phyloP scores from a whole-genome alignment of 2,329 filamentous ascomycete species.

The Epichloe sibirici region DNA sequence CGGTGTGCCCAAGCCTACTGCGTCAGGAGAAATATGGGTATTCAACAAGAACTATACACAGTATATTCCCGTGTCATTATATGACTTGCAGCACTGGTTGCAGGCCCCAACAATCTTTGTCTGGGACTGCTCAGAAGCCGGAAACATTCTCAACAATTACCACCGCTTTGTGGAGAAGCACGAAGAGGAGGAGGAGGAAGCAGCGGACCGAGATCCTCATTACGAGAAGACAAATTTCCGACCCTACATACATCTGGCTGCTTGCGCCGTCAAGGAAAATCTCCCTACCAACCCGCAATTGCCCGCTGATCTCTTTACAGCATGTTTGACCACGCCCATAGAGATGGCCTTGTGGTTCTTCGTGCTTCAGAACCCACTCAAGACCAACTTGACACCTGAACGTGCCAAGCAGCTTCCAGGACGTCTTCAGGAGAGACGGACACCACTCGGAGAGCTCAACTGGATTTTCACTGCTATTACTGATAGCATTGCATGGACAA shows the following conservation, averaged over 20 bases:
- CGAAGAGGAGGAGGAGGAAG: conserved; percentile 73
- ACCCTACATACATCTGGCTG: conserved; percentile 77
- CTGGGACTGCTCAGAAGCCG: conserved; percentile 94
- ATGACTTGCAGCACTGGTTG: conserved; percentile 91
- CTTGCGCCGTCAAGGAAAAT: conserved; percentile 81
- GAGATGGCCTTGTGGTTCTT: conserved; percentile 97
- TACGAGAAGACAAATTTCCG: conserved; percentile 64
- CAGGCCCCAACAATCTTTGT: conserved; percentile 93
- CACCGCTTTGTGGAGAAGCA: conserved; percentile 92
- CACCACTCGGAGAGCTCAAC: conserved; percentile 88
- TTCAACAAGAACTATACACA: conserved; percentile 99
- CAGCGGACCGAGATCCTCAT: conserved; percentile 62
- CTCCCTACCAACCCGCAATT: conserved; percentile 88
- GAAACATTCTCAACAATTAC: conserved; percentile 91
- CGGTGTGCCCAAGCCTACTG: conserved; percentile 88
- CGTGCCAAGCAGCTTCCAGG: conserved; percentile 84
- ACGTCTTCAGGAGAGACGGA: conserved; percentile 81
- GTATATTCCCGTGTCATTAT: conserved; percentile 93
- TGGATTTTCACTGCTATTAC: conserved; percentile 99
- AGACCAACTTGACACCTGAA: conserved; percentile 59
- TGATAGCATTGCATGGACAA: conserved; percentile 97
- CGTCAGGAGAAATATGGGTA: conserved; percentile 96
- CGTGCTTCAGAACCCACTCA: conserved; percentile 76
- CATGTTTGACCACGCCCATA: conserved; percentile 90
- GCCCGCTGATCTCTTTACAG: conserved; percentile 90